Conservation (phyloP, 768 basidiomycete species). For the Boletus reticulatus region DNA sequence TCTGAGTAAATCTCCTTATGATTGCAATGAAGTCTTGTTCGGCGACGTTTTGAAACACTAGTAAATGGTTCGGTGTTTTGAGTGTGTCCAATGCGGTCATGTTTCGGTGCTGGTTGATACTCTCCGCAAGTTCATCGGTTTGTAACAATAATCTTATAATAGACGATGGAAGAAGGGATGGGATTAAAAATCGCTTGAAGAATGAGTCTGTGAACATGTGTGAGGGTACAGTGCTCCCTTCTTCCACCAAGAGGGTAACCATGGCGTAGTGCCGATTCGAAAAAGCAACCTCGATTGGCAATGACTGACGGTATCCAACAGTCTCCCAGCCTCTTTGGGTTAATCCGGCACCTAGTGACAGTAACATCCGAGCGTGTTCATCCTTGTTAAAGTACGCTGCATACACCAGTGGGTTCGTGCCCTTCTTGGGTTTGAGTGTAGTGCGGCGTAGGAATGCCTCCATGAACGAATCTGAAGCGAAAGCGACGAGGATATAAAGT, state of each 20-base stretch:
- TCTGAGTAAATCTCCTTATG: neutral
- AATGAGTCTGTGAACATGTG: neutral
- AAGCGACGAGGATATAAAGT: slow-evolving; percentile 1
- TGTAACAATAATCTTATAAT: neutral
- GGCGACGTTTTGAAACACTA: neutral
- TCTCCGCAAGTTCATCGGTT: neutral
- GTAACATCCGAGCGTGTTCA: neutral
- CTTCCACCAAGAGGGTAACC: neutral
- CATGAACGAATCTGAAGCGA: neutral
- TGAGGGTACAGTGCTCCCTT: neutral
- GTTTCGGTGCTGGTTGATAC: neutral
- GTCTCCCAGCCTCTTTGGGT: neutral
- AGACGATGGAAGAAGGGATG: neutral
- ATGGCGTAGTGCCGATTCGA: neutral
- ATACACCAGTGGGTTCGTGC: slow-evolving; percentile 5
- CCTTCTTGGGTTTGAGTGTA: neutral
- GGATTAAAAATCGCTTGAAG: neutral
- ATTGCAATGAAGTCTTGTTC: neutral
- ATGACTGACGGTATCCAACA: neutral
- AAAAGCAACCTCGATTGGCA: neutral
- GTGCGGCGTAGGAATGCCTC: neutral
- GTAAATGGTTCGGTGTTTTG: neutral
- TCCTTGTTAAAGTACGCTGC: slow-evolving; percentile 1
- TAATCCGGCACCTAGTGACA: neutral
- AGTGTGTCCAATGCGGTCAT: neutral